phyloP scores from a whole-genome alignment of 495 filamentous ascomycete species.

The Neurospora sp. region DNA sequence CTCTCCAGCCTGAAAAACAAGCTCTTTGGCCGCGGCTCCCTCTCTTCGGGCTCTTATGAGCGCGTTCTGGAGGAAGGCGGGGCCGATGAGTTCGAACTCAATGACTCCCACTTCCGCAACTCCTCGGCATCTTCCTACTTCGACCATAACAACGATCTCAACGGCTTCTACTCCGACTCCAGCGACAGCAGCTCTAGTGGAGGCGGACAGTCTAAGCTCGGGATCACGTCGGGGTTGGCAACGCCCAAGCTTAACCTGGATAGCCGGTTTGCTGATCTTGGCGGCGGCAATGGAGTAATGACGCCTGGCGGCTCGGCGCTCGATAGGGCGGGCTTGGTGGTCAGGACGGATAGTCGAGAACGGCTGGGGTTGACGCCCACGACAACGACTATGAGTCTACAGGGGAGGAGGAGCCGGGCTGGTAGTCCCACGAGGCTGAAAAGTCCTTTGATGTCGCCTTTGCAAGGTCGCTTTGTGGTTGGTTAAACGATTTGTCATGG shows the following conservation, averaged over 20 bases:
- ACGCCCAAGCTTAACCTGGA: slow-evolving; percentile 56
- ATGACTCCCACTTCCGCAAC: slow-evolving; percentile 35
- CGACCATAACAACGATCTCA: slow-evolving; percentile 43
- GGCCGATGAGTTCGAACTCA: slow-evolving; percentile 59
- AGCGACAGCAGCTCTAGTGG: slow-evolving; percentile 23
- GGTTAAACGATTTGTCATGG: neutral
- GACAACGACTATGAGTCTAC: slow-evolving; percentile 33
- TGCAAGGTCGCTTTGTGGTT: slow-evolving; percentile 18
- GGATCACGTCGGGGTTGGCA: slow-evolving; percentile 49
- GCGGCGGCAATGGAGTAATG: slow-evolving; percentile 35
- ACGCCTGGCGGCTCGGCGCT: slow-evolving; percentile 43
- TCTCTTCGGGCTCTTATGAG: slow-evolving; percentile 51
- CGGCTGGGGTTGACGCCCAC: slow-evolving; percentile 39
- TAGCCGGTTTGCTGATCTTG: neutral
- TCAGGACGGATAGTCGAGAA: slow-evolving; percentile 74
- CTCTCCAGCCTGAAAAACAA: slow-evolving; percentile 33
- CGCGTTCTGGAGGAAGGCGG: slow-evolving; percentile 75
- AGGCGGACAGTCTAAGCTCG: slow-evolving; percentile 22
- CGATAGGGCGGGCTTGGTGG: slow-evolving; percentile 63
- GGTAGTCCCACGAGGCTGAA: slow-evolving; percentile 55
- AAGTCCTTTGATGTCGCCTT: slow-evolving; percentile 49
- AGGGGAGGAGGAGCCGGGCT: slow-evolving; percentile 47
- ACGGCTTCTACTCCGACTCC: slow-evolving; percentile 44
- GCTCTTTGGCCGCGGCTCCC: slow-evolving; percentile 40
- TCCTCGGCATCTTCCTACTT: slow-evolving; percentile 16